Conservation (phyloP, 2,329 filamentous ascomycete genomes). For the Claviceps lovelessii region DNA sequence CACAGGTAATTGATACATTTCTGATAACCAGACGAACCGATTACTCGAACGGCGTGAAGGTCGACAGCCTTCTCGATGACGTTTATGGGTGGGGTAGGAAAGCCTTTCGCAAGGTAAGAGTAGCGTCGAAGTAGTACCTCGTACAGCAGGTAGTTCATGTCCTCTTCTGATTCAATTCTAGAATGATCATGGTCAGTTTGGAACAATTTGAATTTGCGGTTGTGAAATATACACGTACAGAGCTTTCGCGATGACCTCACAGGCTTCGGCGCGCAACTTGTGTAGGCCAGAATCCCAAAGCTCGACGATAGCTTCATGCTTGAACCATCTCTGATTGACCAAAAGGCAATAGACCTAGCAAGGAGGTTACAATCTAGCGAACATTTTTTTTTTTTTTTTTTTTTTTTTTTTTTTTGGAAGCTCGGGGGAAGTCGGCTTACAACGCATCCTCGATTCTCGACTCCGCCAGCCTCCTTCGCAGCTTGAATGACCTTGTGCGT, state of each 20-base stretch:
- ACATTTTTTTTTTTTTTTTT: too few relatives aligned
- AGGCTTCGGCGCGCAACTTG: slow-evolving; percentile 62
- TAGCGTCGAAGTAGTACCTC: slow-evolving; percentile 77
- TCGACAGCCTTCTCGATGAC: slow-evolving; percentile 90
- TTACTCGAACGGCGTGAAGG: slow-evolving; percentile 74
- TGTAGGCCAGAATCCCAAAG: slow-evolving; percentile 88
- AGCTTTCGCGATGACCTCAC: slow-evolving; percentile 81
- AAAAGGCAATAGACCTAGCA: slow-evolving; percentile 57
- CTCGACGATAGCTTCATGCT: slow-evolving; percentile 61
- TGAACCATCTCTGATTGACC: slow-evolving; percentile 60
- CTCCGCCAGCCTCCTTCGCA: slow-evolving; percentile 66
- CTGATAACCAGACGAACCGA: slow-evolving; percentile 86
- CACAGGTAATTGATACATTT: slow-evolving; percentile 89
- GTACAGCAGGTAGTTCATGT: slow-evolving; percentile 65
- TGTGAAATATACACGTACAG: slow-evolving; percentile 27
- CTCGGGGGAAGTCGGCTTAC: slow-evolving; percentile 19
- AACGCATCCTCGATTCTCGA: slow-evolving; percentile 62
- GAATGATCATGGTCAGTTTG: not conserved
- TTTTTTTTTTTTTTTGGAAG: not conserved
- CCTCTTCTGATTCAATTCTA: slow-evolving; percentile 74
- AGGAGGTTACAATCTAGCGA: not conserved
- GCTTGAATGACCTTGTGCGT: slow-evolving; percentile 66
- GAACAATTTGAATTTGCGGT: not conserved
- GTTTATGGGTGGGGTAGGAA: slow-evolving; percentile 63
- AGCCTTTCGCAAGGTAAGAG: slow-evolving; percentile 59